A percentile compares a stretch with the other conserved stretches of the same genome.
phyloP scores from a whole-genome alignment of 106 monocot genomes.

The Vanilla planifolia region DNA sequence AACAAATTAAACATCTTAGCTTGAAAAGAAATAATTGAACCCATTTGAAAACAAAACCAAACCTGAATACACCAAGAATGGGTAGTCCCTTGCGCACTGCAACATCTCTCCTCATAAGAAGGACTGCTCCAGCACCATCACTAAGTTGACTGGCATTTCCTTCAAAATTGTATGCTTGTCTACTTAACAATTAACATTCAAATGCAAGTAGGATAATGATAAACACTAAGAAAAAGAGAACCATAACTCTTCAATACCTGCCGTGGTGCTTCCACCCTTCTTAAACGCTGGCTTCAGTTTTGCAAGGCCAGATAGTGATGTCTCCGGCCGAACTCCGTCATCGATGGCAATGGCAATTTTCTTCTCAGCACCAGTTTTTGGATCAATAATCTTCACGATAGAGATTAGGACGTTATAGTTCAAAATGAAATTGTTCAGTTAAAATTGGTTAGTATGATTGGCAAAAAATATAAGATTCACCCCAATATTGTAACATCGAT shows the following conservation, averaged over 20 bases:
- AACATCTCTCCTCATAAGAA: slow-evolving; percentile 76
- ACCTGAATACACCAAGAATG: slow-evolving; percentile 86
- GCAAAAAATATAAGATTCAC: background rate
- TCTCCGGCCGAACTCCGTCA: slow-evolving; percentile 71
- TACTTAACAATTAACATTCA: slow-evolving; percentile 11
- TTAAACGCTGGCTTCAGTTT: slow-evolving; percentile 79
- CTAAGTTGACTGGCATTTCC: slow-evolving; percentile 89
- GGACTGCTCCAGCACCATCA: slow-evolving; percentile 90
- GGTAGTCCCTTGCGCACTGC: slow-evolving; percentile 72
- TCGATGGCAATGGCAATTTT: slow-evolving; percentile 49
- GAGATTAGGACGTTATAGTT: background rate
- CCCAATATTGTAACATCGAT: background rate
- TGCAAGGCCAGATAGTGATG: slow-evolving; percentile 51
- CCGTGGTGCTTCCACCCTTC: slow-evolving; percentile 79
- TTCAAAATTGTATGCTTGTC: slow-evolving; percentile 8
- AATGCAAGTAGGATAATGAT: background rate
- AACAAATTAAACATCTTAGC: too few relatives aligned
- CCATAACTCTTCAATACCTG: slow-evolving; percentile 37
- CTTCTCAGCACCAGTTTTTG: slow-evolving; percentile 67
- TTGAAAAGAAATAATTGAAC: background rate
- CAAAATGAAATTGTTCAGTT: background rate
- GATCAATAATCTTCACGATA: slow-evolving; percentile 56
- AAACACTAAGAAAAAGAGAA: background rate
- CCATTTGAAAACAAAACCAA: background rate
- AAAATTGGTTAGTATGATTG: background rate